Percentiles rank a stretch among this genome's conserved stretches.
phyloP scores from a whole-genome alignment of 2,329 filamentous ascomycete species.

The Fusarium sp. region DNA sequence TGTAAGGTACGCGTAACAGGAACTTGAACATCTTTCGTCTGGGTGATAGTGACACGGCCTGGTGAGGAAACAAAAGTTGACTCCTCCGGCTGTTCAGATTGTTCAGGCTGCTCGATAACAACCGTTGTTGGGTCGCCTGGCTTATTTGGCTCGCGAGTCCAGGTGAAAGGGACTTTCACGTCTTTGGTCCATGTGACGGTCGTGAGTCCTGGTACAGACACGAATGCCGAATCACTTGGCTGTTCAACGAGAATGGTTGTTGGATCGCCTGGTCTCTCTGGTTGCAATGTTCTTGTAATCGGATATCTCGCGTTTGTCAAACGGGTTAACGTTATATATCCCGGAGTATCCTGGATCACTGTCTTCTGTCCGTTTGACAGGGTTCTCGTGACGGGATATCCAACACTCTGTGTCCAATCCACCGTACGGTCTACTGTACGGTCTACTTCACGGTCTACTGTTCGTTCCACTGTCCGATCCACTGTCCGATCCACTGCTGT shows the following conservation, averaged over 20 bases:
- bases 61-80: neutral
- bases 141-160: neutral
- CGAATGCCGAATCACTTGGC: neutral
- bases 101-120: neutral
- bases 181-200: neutral
- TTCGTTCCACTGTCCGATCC: no score
- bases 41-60: neutral
- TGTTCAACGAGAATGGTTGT: neutral
- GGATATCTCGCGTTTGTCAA: neutral
- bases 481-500: neutral
- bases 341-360: neutral
- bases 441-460: neutral
- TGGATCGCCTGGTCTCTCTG: neutral
- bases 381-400: neutral
- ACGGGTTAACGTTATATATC: neutral
- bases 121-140: neutral
- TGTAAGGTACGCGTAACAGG: neutral
- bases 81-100: neutral
- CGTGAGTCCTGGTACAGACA: neutral
- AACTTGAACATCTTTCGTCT: neutral
- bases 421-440: neutral
- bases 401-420: neutral
- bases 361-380: neutral
- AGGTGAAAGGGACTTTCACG: neutral
- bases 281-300: neutral